Base-by-base conservation (phyloP, 345 rosid species). In the Reutealis trisperma region DNA sequence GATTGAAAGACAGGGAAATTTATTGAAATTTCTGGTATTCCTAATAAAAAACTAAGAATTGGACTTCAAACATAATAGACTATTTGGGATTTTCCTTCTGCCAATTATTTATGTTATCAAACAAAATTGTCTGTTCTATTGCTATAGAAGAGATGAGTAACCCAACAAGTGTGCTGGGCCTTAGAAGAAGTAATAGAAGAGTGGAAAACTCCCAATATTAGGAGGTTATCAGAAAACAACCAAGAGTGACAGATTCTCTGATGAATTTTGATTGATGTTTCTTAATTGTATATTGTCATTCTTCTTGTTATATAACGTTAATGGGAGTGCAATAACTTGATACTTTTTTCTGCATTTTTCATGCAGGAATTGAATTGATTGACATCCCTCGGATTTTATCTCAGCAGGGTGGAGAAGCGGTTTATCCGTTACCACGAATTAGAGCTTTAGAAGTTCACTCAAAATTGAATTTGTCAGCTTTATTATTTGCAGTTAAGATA, bases 351-450 rank as follows among this genome's bases (percentile, higher is more conserved):
- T 73, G 75, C 49, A 27, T 65, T 75, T 81, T 47, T 27, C 69
- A 71, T 89, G 79, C 91, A 93, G 99, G 94, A 73, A 93, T 92
- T 79, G 99, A 93, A 75, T 82, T 93, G 61, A 84, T 93, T 70
- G 98, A 96, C 83, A 84, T 96, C 69, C 98, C 97, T 78, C 87
- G 88, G 71, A 84, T 96, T 87, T 88, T 96, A 75, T 93, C 95
- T 75, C 97, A 93, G 81, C 94, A 93, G 86, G 97, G 97, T 72
- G 99, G 98, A 75, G 99, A 96, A 89, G 82, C 99, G 60, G 95
- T 96, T 77, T 96, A 93, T 82, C 98, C 98, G 76, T 80, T 93
- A 80, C 99, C 99, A 59, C 84, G 91, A 61, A 90, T 96, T 76
- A 92, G 79, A 86, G 83, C 88, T 75, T 78, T 96, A 61, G 99